Evolutionary conservation across 2,329 filamentous ascomycete genomes (phyloP).

Genomic region (Coleophoma crateriformis): DNA sequence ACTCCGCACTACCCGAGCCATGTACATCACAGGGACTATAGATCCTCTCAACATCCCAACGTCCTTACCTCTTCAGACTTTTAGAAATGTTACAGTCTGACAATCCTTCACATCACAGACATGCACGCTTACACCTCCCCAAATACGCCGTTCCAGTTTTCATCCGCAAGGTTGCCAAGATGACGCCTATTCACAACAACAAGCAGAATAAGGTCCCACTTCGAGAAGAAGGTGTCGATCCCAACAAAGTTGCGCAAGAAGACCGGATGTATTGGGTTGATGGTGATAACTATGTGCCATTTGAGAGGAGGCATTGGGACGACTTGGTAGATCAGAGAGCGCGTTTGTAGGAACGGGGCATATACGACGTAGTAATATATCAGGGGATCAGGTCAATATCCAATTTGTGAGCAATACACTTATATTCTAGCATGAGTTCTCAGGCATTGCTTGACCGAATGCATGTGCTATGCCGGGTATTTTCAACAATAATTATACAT

Average conservation of each 20-base stretch:
- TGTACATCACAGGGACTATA: no score
- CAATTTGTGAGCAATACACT: no score
- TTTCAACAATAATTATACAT: no score
- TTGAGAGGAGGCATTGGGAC: constrained; percentile 54
- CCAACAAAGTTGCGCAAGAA: constrained; percentile 34
- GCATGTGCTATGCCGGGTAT: no score
- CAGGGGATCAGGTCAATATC: no score
- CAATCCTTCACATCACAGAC: constrained; percentile 27
- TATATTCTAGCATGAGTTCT: no score
- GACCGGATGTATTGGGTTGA: constrained; percentile 49
- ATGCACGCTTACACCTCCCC: constrained; percentile 55
- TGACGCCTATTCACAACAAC: constrained; percentile 66
- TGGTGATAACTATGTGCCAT: constrained; percentile 52
- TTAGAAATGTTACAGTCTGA: not conserved
- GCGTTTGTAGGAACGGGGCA: constrained; percentile 30
- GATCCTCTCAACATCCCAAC: no score
- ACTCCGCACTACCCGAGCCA: no score
- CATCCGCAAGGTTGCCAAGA: constrained; percentile 52
- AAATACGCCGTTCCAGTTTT: constrained; percentile 74
- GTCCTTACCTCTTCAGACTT: not conserved
- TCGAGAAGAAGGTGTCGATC: constrained; percentile 61
- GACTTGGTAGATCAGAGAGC: constrained; percentile 36
- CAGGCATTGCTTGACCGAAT: no score
- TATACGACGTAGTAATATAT: no score
- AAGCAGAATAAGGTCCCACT: constrained; percentile 75